Percentiles rank a stretch among this genome's conserved stretches.
Conservation (phyloP, 305 asterid species). For the Solanum hybrid region DNA sequence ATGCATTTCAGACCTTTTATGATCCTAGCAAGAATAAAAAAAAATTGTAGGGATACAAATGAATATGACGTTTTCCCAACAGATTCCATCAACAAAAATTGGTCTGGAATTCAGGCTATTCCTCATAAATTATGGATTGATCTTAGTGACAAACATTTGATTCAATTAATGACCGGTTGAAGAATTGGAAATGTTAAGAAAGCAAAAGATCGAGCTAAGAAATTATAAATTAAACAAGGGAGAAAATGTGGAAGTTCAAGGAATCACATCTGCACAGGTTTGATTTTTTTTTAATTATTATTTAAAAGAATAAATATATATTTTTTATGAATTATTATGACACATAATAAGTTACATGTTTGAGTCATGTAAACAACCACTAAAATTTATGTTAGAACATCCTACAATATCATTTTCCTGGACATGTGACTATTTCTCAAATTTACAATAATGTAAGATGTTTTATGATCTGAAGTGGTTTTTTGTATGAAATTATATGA, state of each 20-base stretch:
- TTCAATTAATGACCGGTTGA: neutral
- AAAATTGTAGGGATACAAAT: conserved; percentile 7
- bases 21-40: neutral
- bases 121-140: neutral
- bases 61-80: neutral
- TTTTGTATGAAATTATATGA: neutral
- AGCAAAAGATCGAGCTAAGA: conserved; percentile 7
- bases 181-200: conserved; percentile 25
- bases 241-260: neutral
- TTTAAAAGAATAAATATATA: neutral
- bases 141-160: no score
- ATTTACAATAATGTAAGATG: neutral
- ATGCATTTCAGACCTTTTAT: neutral
- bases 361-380: neutral
- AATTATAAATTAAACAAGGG: conserved; percentile 12
- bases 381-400: neutral
- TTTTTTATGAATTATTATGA: neutral
- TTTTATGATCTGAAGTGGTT: neutral
- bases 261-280: conserved; percentile 18
- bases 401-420: neutral
- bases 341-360: neutral
- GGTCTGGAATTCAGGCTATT: conserved; percentile 1
- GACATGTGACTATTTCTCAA: neutral
- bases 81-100: neutral
- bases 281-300: neutral